Evolutionary conservation across 1,284 basidiomycete genomes (phyloP), one percentile per base, ranked within the genome.

Genomic region (Cystobasidium slooffiae): DNA sequence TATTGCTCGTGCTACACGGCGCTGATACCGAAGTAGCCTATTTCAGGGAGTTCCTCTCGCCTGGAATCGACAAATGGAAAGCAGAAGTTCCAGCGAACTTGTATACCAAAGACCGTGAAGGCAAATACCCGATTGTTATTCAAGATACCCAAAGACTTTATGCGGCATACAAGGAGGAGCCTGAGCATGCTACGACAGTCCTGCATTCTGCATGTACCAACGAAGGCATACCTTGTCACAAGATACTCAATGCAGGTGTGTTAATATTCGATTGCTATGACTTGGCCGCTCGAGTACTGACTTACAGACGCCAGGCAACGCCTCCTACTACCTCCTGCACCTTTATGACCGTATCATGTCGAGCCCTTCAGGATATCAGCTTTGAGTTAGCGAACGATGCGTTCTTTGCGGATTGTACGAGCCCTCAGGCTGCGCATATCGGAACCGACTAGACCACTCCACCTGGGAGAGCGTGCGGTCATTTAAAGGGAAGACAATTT

Each of bases 121-220:
- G 43, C n/a, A n/a, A 49, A 44, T 63, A 52, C 39, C 69, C 69
- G 10, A 20, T 72, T 16, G 47, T 72, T 14, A 52, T 64, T 4
- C 59, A 72, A 47, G 69, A 72, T 41, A 63, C 69, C 24, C 69
- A 72, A 22, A 20, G 49, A 3, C 69, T 72, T 4, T 72, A 72
- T 64, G 69, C 69, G 24, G 69, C 69, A 12, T 72, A n/a, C 51
- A 44, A n/a, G 22, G 31, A 12, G 10, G 41, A 72, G 14, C 69
- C 69, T 7, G 59, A 72, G 31, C 41, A 51, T 22, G 69, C 59
- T 16, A 22, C 61, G 37, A 56, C 51, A 16, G 49, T 49, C 1
- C 51, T 72, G 3, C 43, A 49, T 9, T 31, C 56, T 10, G 69
- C 69, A 1, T 72, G 69, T 41, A 43, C 39, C 5, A 47, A 63